Evolutionary conservation across 257 asterid genomes (phyloP).

Genomic region (Haberlea rhodopensis): DNA sequence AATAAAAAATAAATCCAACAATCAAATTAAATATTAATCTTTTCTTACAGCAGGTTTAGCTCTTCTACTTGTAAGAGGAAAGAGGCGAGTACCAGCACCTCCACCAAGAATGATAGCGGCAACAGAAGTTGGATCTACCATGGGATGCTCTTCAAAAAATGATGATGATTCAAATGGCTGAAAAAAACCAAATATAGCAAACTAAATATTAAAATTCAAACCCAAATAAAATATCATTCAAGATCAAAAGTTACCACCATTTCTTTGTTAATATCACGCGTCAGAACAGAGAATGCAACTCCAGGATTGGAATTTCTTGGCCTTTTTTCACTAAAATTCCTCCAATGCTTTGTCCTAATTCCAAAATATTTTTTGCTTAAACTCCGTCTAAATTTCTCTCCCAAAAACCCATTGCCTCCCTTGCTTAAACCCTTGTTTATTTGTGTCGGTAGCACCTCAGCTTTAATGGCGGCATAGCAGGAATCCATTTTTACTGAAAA

Average conservation of each 20-base stretch:
- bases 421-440: constrained; percentile 23
- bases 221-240: neutral
- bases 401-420: constrained; percentile 40
- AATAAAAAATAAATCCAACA: neutral
- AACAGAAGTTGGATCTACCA: constrained; percentile 71
- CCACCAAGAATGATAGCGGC: constrained; percentile 90
- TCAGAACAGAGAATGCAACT: constrained; percentile 57
- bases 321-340: constrained; percentile 31
- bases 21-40: neutral
- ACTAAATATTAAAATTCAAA: neutral
- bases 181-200: constrained; percentile 5
- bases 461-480: constrained; percentile 48
- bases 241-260: constrained; percentile 36
- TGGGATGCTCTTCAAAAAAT: constrained; percentile 37
- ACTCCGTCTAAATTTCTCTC: constrained; percentile 41
- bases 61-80: constrained; percentile 86
- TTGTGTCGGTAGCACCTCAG: constrained; percentile 34
- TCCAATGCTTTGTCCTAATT: constrained; percentile 28
- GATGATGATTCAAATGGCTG: constrained; percentile 53
- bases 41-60: constrained; percentile 93
- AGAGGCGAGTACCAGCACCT: constrained; percentile 97
- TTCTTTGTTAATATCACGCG: constrained; percentile 67
- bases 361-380: constrained; percentile 35
- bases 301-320: constrained; percentile 44
- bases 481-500: constrained; percentile 51